Evolutionary conservation across 805 yeast genomes (phyloP), one percentile per base, ranked within the genome.

Genomic region (Pichia nanzhaoensis): DNA sequence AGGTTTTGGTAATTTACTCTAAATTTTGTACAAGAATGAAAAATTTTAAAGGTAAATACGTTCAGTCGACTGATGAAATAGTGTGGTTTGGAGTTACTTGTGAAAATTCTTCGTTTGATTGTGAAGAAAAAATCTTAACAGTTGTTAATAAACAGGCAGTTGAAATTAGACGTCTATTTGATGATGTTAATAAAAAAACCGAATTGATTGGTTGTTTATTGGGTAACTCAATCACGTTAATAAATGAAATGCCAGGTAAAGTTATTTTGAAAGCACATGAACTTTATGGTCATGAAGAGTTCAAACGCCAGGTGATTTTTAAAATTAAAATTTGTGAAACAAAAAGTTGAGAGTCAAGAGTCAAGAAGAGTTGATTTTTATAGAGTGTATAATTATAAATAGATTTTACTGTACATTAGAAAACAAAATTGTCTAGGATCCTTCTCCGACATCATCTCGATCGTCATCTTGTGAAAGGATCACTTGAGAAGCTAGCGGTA

Each of bases 401-500:
- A 24, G 28, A 24, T 24, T 24, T 24, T 10, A 24, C 28, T 24
- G 28, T 24, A 24, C 9, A 10, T 7, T 24, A 24, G 10, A 24
- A 24, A 24, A n/a, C n/a, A n/a, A n/a, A n/a, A n/a, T n/a, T n/a
- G n/a, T n/a, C n/a, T n/a, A n/a, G n/a, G n/a, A n/a, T n/a, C n/a
- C n/a, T n/a, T 13, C 21, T 34, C 34, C 41, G 19, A 34, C 22
- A 3, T 41, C 43, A 10, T 36, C 49, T 16, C 41, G 42, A 5
- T 45, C 46, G 28, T 41, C 47, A 22, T 45, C 48, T 28, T 51
- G 55, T 50, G 55, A 36, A 28, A 64, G 31, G 14, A 64, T 52
- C 1, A 59, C 60, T 37, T 58, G 62, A 1, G 69, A 60, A n/a
- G 69, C 70, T 33, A 63, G 44, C 1, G 70, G 69, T 21, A 65